Base-by-base conservation (phyloP, 108 stramenopile genomes). In the Conticribra guillardii region DNA sequence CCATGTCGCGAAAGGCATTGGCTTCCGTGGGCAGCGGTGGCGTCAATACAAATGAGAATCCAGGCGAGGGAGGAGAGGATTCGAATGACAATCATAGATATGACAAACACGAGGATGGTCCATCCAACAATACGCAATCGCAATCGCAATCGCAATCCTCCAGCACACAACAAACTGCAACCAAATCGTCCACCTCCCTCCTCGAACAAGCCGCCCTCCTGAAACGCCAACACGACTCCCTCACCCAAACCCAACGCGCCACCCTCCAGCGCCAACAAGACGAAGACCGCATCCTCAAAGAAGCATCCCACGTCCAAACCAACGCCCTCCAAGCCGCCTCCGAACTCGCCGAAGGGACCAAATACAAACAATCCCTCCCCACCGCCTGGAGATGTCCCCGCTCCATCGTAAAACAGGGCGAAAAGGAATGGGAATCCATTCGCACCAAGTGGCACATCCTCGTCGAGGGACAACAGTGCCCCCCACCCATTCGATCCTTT, bases 401-500 rank as follows among this genome's bases (percentile, higher is more conserved):
- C 21, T 76, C 85, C 53, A 87, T 98, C 47, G 50, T 91, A 23
- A 71, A 82, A 26, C 79, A 96, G 82, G 82, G 85, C 3, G 87
- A 86, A 66, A 89, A 71, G 5, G 80, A 78, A 23, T 90, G 90
- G 87, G 76, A 91, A 17, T 73, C 81, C 47, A 80, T 90, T 5
- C 85, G 99, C 16, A 79, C 91, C 37, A 97, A 99, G 69, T 98
- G 96, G 97, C 94, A 97, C 76, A 99, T 99, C 52, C 69, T 98
- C 14, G 85, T 90, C 3, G 97, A 99, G 75, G 99, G 99, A 7
- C 84, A 94, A 0, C 84, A 95, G 56, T 71, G 90, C 57, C 97
- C 96, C 11, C 90, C 93, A 7, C 94, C 98, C 21, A 81, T 96
- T 64, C 96, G 91, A 54, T 87, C 85, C 32, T 99, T 99, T 82